Evolutionary conservation across 306 rosid species (phyloP), one percentile per base, ranked within the genome.

Genomic region (Citrullus amarus): DNA sequence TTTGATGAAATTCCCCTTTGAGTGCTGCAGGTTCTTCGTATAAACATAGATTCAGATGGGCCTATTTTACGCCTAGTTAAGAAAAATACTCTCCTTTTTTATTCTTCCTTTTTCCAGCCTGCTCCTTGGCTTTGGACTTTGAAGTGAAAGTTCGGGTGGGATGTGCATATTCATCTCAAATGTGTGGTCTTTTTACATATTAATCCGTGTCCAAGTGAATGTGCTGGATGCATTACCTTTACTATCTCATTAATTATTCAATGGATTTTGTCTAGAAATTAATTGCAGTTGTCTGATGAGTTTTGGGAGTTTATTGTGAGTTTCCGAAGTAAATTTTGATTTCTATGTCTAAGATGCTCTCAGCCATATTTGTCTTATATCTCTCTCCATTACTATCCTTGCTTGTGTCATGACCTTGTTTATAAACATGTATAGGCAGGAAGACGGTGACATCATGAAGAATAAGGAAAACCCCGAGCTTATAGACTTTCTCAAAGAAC

Each of bases 401-500:
- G 55, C 75, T 3, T 48, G 39, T 71, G 58, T 25, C n/a, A 71
- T 25, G 58, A 71, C 54, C 22, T 48, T 48, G 58, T 48, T 46
- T 48, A 22, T 43, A 16, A 63, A 63, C 41, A 48, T 71, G 38
- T 20, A 72, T 15, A 43, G 59, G 59, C 56, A 9, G n/a, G 76
- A 43, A 69, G 59, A 56, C 69, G 22, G 76, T 16, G 43, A 57
- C 8, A 41, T 46, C 68, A 85, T 85, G 90, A 79, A 58, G 20
- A 68, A 76, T 50, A 53, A 72, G 51, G 59, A 18, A 13, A 70
- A 80, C 77, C 55, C 84, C n/a, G 85, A 54, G 76, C 78, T 88
- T 82, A 48, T 53, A 1, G 50, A 81, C 79, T 84, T 86, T 43
- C 86, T 88, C 61, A 79, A 80, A 69, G 78, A 56, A 63, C 83